Percentiles rank a stretch among this genome's conserved stretches.
Conservation (phyloP, 768 basidiomycete species). For the Lactarius hatsudake region DNA sequence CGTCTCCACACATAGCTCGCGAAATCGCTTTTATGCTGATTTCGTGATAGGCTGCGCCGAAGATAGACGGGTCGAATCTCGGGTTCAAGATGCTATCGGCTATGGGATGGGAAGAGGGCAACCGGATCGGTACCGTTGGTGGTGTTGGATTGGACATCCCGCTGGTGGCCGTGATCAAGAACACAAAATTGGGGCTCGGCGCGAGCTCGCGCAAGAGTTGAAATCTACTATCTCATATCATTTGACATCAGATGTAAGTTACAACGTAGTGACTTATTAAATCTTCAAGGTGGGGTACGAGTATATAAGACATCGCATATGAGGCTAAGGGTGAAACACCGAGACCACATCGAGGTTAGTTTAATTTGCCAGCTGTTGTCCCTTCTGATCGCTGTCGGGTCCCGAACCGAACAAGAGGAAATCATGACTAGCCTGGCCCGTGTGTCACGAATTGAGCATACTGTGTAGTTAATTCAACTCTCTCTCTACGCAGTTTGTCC, state of each 20-base stretch:
- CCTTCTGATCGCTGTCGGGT: no score
- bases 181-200: constrained; percentile 80
- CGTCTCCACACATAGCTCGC: constrained; percentile 21
- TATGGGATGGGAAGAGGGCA: constrained; percentile 92
- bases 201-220: constrained; percentile 37
- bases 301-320: no score
- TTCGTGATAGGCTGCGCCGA: constrained; percentile 64
- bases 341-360: no score
- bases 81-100: constrained; percentile 84
- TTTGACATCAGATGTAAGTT: neutral
- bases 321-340: no score
- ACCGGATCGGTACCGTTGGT: constrained; percentile 60
- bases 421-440: no score
- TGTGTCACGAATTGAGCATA: no score
- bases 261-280: neutral
- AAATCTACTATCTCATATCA: neutral
- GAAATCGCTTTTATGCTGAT: neutral
- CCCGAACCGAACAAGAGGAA: no score
- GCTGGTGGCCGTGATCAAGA: constrained; percentile 81
- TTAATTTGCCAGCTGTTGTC: no score
- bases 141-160: constrained; percentile 63
- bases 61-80: constrained; percentile 73
- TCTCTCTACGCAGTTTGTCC: no score
- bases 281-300: neutral
- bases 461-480: no score